phyloP scores from a whole-genome alignment of 78 protist species.

The Acrasis kona region DNA sequence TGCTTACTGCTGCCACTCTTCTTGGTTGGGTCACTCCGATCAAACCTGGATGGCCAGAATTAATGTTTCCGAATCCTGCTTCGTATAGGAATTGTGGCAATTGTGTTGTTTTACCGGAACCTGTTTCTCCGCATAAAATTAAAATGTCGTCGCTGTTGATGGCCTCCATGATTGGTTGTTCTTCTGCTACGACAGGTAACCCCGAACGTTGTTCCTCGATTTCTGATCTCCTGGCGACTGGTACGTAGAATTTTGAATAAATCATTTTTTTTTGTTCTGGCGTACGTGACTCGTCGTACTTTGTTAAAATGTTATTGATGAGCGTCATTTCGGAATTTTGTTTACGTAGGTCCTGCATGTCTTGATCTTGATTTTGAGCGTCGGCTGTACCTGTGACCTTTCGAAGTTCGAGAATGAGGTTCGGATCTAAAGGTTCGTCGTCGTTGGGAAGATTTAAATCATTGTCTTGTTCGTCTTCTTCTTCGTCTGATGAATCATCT shows the following conservation, averaged over 20 bases:
- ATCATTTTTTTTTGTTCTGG: background rate
- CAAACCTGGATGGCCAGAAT: constrained; percentile 33
- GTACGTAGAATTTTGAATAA: constrained; percentile 12
- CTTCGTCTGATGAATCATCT: background rate
- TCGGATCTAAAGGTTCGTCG: background rate
- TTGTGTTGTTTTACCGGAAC: constrained; percentile 87
- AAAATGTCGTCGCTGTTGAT: constrained; percentile 53
- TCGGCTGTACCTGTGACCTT: background rate
- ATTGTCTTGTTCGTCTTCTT: constrained; percentile 3
- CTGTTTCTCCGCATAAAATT: constrained; percentile 81
- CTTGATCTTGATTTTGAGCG: background rate
- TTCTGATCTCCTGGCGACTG: constrained; percentile 10
- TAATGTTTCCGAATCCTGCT: constrained; percentile 66
- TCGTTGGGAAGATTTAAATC: background rate
- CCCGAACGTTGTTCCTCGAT: background rate
- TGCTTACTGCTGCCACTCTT: constrained; percentile 94
- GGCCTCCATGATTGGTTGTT: constrained; percentile 76
- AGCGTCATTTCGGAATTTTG: background rate
- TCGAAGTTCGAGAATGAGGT: background rate
- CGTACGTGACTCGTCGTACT: background rate
- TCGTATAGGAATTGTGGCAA: constrained; percentile 90
- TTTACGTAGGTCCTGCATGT: background rate
- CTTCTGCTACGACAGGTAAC: constrained; percentile 65
- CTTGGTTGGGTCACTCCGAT: constrained; percentile 99
- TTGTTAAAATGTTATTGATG: background rate